Evolutionary conservation across 2,329 filamentous ascomycete genomes (phyloP), one percentile per base, ranked within the genome.

Genomic region (Penicillium sp.): DNA sequence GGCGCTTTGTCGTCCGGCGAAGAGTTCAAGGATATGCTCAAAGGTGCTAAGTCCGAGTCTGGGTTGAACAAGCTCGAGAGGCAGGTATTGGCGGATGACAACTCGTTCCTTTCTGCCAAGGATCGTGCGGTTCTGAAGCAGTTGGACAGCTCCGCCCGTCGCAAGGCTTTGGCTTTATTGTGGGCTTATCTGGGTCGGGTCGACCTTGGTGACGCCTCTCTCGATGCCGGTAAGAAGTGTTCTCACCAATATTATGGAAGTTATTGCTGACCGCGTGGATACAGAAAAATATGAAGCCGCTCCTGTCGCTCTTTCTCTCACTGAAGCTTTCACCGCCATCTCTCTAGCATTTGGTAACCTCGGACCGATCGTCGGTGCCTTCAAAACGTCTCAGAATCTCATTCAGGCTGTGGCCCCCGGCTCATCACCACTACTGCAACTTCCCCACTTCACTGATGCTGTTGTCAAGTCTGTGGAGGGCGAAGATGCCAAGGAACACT

Each of bases 151-250:
- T 84, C 86, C 33, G 80, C 83, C 19, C 85, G 88, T 58, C 81
- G 93, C 64, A 97, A 97, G 77, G 86, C 89, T 7, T 77, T 97
- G 37, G 89, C 87, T 42, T 78, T 99, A 49, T 78, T 99, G 13
- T 99, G 95, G 93, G 91, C 93, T 35, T 97, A 99, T 68, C 81
- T 97, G 40, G 89, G 88, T 53, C 87, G 93, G 39, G 78, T 95
- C 47, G 89, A 95, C 63, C 80, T 99, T 19, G 86, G 87, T 36
- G 90, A 95, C 63, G 71, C 80, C 45, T 77, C 80, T 28, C 78
- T 96, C 46, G 86, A 95, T 63, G 84, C 84, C 67, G 84, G 75
- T 71, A 59, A 49, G 60, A 19, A 13, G 18, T 8, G 3, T 9
- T 7, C 14, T 28, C 2, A 22, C 18, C 8, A n/a, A 22, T 37